Base-by-base conservation (phyloP, 352 stramenopile species). In the Pythium chondricola region DNA sequence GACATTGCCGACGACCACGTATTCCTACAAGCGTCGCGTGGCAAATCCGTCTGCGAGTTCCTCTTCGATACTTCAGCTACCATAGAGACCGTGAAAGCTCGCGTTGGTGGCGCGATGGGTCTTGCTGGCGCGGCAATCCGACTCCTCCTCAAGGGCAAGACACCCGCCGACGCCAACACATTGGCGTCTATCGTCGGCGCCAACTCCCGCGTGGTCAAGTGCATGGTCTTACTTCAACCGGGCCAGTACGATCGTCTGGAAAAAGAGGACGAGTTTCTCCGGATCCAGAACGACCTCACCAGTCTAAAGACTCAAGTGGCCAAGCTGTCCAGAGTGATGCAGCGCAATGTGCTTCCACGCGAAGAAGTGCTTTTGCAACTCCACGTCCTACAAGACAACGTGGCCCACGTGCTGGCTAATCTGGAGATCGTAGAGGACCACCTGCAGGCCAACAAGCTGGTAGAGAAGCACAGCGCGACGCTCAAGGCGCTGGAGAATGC, bases 111-210 rank as follows among this genome's bases (percentile, higher is more conserved):
- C 18, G 57, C 79, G 22, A n/a, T 85, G 43, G 71, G 73, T 2
- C 57, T 86, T 16, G 37, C 49, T 17, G 63, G 60, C 2, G 44
- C 57, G 24, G 66, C 67, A 3, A 42, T 90, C 40, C 71, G 67
- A 4, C 45, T 90, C 9, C 56, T 90, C 30, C 44, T 90, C 33
- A 85, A 86, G 30, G 78, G 74, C 35, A 82, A 83, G 53, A 82
- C 73, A 2, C 75, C 75, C 2, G 29, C 22, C 0, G 67, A 89
- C 29, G 60, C 69, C 11, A 55, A 51, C 1, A 26, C 38, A 2
- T 26, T 87, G 14, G 40, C 53, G 7, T 36, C 37, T 43, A 41
- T 60, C 45, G 9, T 54, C 13, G 2, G 13, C 26, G 2, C 0
- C 36, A 18, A 25, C 25, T 14, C 63, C 26, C 68, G 68, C 9